phyloP scores from a whole-genome alignment of 129 eudicot species.

The Rutidosis leptorrhynchoides region DNA sequence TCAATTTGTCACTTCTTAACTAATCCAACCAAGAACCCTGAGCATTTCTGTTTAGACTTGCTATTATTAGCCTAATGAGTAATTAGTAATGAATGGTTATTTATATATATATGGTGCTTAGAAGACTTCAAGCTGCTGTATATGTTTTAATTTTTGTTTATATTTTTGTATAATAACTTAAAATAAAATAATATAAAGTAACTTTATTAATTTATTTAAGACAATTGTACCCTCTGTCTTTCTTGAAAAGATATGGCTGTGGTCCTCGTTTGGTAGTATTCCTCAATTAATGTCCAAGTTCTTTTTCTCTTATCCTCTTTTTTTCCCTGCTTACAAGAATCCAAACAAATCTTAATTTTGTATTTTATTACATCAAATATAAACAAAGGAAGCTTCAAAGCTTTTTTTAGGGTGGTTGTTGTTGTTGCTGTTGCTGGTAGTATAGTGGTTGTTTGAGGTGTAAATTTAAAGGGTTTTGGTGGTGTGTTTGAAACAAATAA shows the following conservation, averaged over 20 bases:
- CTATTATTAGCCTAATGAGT: neutral
- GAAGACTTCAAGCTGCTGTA: too few relatives aligned
- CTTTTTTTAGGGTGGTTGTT: conserved; percentile 21
- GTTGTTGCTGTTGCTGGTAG: conserved; percentile 28
- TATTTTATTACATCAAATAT: neutral
- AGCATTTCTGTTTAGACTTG: neutral
- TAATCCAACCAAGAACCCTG: neutral
- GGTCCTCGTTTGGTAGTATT: conserved; percentile 21
- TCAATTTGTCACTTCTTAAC: neutral
- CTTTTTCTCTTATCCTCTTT: conserved; percentile 15
- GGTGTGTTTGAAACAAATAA: conserved; percentile 26
- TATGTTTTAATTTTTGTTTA: too few relatives aligned
- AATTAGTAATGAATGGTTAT: too few relatives aligned
- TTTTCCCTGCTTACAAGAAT: conserved; percentile 17
- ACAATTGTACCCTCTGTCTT: conserved; percentile 2
- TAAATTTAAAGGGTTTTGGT: conserved; percentile 22
- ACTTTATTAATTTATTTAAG: too few relatives aligned
- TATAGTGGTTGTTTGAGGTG: conserved; percentile 25
- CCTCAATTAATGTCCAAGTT: conserved; percentile 16
- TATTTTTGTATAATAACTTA: too few relatives aligned
- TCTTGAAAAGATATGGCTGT: conserved; percentile 7
- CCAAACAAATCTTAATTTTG: conserved; percentile 25
- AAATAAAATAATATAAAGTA: too few relatives aligned
- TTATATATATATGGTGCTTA: too few relatives aligned
- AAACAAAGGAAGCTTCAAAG: neutral